phyloP scores from a whole-genome alignment of 768 basidiomycete genomes.

The Lactarius hatsudake region DNA sequence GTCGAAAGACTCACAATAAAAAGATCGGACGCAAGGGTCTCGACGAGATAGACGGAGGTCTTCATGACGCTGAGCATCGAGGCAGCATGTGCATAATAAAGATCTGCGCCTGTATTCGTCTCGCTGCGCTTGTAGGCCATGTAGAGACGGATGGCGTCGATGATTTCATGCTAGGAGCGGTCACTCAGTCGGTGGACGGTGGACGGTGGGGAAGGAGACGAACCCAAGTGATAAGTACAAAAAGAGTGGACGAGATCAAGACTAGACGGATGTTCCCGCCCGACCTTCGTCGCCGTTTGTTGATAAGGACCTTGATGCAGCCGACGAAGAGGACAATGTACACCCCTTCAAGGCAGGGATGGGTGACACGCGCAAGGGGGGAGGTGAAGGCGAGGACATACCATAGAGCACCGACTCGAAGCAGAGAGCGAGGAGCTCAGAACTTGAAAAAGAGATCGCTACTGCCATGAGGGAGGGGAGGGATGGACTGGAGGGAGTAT shows the following conservation, averaged over 20 bases:
- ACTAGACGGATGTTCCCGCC: slow-evolving; percentile 22
- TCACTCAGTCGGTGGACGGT: background rate
- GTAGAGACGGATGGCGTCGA: slow-evolving; percentile 16
- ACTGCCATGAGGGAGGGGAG: background rate
- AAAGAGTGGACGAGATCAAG: slow-evolving; percentile 11
- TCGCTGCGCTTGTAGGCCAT: background rate
- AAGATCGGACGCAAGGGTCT: slow-evolving; percentile 23
- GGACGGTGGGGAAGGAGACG: background rate
- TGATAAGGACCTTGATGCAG: slow-evolving; percentile 21
- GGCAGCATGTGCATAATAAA: slow-evolving; percentile 4
- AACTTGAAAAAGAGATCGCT: slow-evolving; percentile 14
- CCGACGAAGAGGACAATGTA: slow-evolving; percentile 18
- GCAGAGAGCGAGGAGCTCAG: slow-evolving; percentile 19
- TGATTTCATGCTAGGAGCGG: slow-evolving; percentile 11
- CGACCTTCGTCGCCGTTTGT: slow-evolving; percentile 10
- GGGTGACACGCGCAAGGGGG: no score
- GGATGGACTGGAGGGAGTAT: background rate
- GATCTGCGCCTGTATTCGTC: background rate
- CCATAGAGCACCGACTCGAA: slow-evolving; percentile 25
- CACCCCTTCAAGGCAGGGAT: slow-evolving; percentile 2
- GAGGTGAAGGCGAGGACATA: background rate
- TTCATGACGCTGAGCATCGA: slow-evolving; percentile 17
- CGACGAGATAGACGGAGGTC: slow-evolving; percentile 18
- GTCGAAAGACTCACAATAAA: slow-evolving; percentile 18
- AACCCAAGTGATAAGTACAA: slow-evolving; percentile 24